A percentile compares a stretch with the other conserved stretches of the same genome.
Conservation (phyloP, 2,329 filamentous ascomycete genomes). For the Aureobasidium sp. region DNA sequence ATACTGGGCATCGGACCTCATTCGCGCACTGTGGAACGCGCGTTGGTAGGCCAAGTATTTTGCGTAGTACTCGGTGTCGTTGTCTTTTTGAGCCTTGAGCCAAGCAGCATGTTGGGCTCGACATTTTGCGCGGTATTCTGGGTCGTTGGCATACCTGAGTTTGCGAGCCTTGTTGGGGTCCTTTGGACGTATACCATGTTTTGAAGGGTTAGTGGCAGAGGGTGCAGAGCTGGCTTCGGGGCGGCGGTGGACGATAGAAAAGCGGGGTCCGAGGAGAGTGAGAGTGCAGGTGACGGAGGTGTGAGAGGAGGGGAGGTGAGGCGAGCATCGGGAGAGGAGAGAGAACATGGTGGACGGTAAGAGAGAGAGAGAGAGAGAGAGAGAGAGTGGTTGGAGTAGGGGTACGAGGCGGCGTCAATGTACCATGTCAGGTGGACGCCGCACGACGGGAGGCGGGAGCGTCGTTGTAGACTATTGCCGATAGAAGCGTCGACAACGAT, state of each 20-base stretch:
- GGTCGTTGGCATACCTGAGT: not conserved
- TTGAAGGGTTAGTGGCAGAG: not conserved
- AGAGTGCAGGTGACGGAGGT: not conserved
- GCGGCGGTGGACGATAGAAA: not conserved
- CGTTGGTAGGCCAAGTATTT: too few relatives aligned
- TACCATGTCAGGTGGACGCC: not conserved
- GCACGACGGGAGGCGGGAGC: too few relatives aligned
- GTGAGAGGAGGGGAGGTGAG: not conserved
- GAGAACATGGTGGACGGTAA: not conserved
- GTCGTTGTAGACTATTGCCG: not conserved
- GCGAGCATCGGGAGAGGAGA: not conserved
- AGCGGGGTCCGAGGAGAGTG: not conserved
- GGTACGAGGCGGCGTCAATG: not conserved
- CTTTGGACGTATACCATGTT: not conserved
- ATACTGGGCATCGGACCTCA: not conserved
- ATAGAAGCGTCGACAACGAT: conserved; percentile 2
- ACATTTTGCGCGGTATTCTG: not conserved
- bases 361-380: too few relatives aligned
- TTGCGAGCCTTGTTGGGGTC: not conserved
- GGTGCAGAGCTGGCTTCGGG: not conserved
- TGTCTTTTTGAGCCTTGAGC: not conserved
- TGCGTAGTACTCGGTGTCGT: not conserved
- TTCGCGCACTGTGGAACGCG: not conserved
- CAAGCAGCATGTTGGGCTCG: not conserved
- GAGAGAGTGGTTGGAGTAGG: not conserved